Evolutionary conservation across 163 green algal genomes (phyloP).

Genomic region (Volvox carteri): DNA sequence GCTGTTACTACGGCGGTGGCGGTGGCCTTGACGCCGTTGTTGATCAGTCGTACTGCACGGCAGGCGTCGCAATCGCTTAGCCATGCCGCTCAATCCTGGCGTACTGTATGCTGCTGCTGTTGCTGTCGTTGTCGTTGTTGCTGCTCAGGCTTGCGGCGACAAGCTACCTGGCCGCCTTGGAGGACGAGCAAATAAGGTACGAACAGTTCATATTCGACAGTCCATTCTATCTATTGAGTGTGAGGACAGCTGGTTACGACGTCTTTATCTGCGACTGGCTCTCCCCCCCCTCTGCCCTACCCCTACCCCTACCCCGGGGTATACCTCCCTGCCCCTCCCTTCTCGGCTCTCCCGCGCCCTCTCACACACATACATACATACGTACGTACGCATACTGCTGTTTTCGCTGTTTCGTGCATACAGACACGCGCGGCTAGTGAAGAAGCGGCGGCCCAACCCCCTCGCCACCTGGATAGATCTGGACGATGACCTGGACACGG

Average conservation of each 20-base stretch:
- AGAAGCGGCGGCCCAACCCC: not conserved
- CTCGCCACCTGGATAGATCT: conserved; percentile 5
- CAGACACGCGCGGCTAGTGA: not conserved
- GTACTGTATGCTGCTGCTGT: not conserved
- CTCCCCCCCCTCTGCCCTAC: not conserved
- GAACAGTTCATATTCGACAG: not conserved
- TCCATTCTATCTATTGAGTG: not conserved
- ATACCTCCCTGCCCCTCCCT: not conserved
- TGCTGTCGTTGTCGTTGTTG: too few species aligned
- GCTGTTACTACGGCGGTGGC: too few species aligned
- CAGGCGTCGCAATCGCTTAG: not conserved
- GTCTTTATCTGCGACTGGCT: not conserved
- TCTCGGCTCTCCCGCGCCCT: not conserved
- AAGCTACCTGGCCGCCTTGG: not conserved
- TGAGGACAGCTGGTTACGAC: not conserved
- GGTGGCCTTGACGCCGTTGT: too few species aligned
- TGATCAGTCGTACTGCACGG: too few species aligned
- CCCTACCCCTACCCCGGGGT: not conserved
- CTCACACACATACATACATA: not conserved
- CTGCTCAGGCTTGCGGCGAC: not conserved
- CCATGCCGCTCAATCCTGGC: not conserved
- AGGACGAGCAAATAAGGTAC: not conserved
- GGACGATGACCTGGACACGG: conserved; percentile 14
- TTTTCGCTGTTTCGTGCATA: not conserved
- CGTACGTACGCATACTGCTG: not conserved